Evolutionary conservation across 306 rosid genomes (phyloP).

Genomic region (Albizia julibrissin): DNA sequence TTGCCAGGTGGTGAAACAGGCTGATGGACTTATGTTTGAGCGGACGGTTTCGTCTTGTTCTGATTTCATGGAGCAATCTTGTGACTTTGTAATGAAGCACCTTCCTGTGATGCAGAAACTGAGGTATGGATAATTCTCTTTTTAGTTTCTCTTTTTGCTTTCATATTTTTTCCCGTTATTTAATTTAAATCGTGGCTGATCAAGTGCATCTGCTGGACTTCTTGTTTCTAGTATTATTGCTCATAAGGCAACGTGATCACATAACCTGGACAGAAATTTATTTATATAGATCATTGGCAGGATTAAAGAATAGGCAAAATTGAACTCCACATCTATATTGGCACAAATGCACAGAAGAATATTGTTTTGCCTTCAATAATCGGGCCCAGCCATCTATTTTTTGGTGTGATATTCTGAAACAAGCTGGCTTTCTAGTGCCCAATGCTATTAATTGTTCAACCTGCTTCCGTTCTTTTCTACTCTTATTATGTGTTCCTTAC

Average conservation of each 20-base stretch:
- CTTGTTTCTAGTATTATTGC: conserved; percentile 10
- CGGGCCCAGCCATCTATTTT: background rate
- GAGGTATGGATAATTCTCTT: conserved; percentile 51
- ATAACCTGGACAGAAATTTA: background rate
- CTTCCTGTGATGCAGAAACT: conserved; percentile 71
- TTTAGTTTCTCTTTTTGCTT: background rate
- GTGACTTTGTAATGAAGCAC: conserved; percentile 74
- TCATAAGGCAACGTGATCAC: background rate
- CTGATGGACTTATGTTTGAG: conserved; percentile 86
- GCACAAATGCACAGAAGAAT: background rate
- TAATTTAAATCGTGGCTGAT: conserved; percentile 5
- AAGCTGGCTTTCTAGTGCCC: background rate
- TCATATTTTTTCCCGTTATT: background rate
- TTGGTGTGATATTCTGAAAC: conserved; percentile 7
- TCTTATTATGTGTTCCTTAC: background rate
- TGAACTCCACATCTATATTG: conserved; percentile 30
- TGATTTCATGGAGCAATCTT: conserved; percentile 78
- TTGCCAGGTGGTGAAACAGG: conserved; percentile 59
- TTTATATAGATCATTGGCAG: background rate
- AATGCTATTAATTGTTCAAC: background rate
- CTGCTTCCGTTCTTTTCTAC: background rate
- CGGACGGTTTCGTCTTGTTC: conserved; percentile 70
- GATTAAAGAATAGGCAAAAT: background rate
- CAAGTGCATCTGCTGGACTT: background rate
- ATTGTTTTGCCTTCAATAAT: background rate